Evolutionary conservation across 345 rosid genomes (phyloP).

Genomic region (Erysimum cheiranthoides): DNA sequence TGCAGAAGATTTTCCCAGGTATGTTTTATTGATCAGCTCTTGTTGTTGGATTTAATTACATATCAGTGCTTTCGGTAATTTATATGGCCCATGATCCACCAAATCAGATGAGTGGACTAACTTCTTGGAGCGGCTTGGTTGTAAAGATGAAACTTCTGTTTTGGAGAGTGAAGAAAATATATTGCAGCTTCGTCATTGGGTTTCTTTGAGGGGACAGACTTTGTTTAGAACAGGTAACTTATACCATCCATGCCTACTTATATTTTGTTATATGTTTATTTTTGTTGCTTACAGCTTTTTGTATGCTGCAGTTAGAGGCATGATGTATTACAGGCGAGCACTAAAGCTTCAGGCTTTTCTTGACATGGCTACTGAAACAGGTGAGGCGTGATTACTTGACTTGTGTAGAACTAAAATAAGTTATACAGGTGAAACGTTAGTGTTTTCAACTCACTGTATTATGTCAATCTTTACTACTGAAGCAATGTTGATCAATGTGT

Average conservation of each 20-base stretch:
- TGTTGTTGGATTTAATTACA: slow-evolving; percentile 7
- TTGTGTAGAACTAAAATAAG: slow-evolving; percentile 17
- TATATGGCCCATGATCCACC: slow-evolving; percentile 22
- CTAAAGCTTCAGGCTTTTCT: slow-evolving; percentile 98
- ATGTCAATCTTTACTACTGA: slow-evolving; percentile 10
- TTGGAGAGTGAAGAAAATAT: slow-evolving; percentile 94
- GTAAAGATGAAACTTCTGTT: slow-evolving; percentile 71
- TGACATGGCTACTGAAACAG: slow-evolving; percentile 91
- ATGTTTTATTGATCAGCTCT: slow-evolving; percentile 31
- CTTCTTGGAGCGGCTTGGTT: slow-evolving; percentile 84
- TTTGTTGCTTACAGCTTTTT: slow-evolving; percentile 33
- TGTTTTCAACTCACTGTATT: slow-evolving; percentile 1
- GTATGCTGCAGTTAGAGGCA: slow-evolving; percentile 82
- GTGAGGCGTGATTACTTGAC: slow-evolving; percentile 50
- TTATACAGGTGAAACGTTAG: slow-evolving; percentile 13
- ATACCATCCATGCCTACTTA: slow-evolving; percentile 25
- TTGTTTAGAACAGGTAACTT: slow-evolving; percentile 85
- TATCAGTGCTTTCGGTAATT: slow-evolving; percentile 27
- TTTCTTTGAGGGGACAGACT: slow-evolving; percentile 94
- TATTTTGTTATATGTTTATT: slow-evolving; percentile 11
- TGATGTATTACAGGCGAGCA: slow-evolving; percentile 99
- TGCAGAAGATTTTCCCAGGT: slow-evolving; percentile 98
- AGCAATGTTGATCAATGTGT: slow-evolving; percentile 17
- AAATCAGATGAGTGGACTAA: slow-evolving; percentile 93
- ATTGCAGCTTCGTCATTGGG: slow-evolving; percentile 98